Evolutionary conservation across 2,329 filamentous ascomycete genomes (phyloP), one percentile per base, ranked within the genome.

Genomic region (Nemania bipapillata): DNA sequence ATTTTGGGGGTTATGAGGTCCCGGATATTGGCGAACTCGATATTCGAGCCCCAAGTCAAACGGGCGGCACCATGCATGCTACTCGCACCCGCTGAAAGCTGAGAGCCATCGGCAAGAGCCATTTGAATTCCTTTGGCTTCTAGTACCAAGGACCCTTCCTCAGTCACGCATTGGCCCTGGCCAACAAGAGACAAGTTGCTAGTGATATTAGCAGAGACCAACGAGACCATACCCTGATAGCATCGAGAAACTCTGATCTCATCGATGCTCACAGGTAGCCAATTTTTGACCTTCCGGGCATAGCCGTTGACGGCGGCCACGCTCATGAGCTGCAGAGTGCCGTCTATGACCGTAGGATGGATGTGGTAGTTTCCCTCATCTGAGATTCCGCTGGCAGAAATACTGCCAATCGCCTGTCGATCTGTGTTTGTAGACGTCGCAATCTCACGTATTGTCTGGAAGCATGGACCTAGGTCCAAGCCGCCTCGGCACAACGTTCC

Each of bases 191-290:
- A 40, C 37, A 12, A 15, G 37, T 40, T 40, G 11, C 37, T 40
- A 3, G 37, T 40, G 11, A 40, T 40, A 3, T 15, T 15, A 3
- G 37, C 37, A 3, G 37, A 40, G 9, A 40, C 37, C 11, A 3
- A 15, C 9, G 37, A 40, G 11, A 6, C 17, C 11, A 40, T 12
- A 15, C 9, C 9, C 3, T 8, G 15, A 17, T 50, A 56, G 52
- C 52, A 56, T 24, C 53, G 37, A 2, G 40, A 42, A 15, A 65
- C 22, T 15, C 15, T 54, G 8, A 65, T 20, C 6, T 59, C 37
- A 3, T 57, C 62, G 1, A 65, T 26, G 15, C 53, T 50, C 17
- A 26, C 8, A 4, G 62, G 62, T 3, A 65, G 30, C 20, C 28
- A 6, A 22, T 59, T 40, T 53, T 22, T 65, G 20, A 52, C 37